These are phyloP conservation scores for Saturnispora dispora DNA, from an alignment of 805 yeast genomes.

Conservation along the genomic window DNA sequence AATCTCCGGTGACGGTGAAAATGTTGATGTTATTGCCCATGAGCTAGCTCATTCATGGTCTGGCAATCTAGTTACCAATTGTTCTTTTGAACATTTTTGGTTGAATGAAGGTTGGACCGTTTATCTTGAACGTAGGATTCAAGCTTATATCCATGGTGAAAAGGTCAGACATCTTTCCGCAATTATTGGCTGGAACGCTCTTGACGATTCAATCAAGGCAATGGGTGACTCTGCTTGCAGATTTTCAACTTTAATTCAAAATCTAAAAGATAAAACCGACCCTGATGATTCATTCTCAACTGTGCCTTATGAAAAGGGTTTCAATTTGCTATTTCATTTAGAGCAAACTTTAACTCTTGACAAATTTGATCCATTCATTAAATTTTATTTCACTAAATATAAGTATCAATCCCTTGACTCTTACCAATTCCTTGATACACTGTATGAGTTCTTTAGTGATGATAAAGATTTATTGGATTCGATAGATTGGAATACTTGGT, in stretches of 20 bases:
- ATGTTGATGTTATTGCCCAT: conserved; percentile 86
- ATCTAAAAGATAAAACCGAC: conserved; percentile 59
- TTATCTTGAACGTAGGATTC: conserved; percentile 76
- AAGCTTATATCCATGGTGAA: conserved; percentile 73
- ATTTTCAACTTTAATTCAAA: conserved; percentile 59
- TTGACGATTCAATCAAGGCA: conserved; percentile 56
- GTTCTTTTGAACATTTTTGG: conserved; percentile 93
- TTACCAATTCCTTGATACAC: conserved; percentile 65
- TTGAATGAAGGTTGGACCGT: conserved; percentile 96
- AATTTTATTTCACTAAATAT: conserved; percentile 63
- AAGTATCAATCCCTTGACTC: conserved; percentile 69
- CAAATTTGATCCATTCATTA: conserved; percentile 71
- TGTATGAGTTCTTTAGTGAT: conserved; percentile 49
- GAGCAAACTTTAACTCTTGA: conserved; percentile 64
- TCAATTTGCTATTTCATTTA: conserved; percentile 63
- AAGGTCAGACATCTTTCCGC: conserved; percentile 69
- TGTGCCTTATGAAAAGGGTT: conserved; percentile 90
- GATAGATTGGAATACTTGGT: conserved; percentile 83
- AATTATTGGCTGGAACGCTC: conserved; percentile 82
- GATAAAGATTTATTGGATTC: conserved; percentile 46
- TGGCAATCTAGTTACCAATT: conserved; percentile 83
- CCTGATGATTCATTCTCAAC: conserved; percentile 86
- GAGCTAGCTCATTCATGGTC: conserved; percentile 92
- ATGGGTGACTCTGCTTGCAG: conserved; percentile 46
- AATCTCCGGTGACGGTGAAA: conserved; percentile 74